phyloP scores from a whole-genome alignment of 108 stramenopile genomes.

The Cyclotella kingstonii region DNA sequence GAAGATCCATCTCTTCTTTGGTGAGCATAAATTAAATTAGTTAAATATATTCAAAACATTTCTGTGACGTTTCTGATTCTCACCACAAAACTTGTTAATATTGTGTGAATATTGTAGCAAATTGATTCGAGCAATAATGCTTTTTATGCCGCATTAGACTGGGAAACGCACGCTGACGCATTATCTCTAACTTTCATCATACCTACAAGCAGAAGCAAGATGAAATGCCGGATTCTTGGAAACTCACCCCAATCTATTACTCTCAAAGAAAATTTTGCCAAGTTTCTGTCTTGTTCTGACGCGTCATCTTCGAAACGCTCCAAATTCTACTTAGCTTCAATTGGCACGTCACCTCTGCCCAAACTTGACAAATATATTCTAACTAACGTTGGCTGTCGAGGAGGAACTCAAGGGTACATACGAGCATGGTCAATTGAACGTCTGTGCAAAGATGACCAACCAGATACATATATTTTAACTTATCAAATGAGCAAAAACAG shows the following conservation, averaged over 20 bases:
- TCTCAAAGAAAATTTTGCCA: background rate
- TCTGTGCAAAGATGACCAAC: conserved; percentile 7
- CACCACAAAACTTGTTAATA: too few relatives aligned
- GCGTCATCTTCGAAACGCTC: background rate
- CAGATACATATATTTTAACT: conserved; percentile 38
- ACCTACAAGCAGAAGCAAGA: conserved; percentile 54
- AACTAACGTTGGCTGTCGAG: conserved; percentile 46
- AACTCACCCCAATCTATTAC: background rate
- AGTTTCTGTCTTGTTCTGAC: too few relatives aligned
- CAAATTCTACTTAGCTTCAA: conserved; percentile 2
- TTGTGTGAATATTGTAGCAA: too few relatives aligned
- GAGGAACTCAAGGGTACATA: conserved; percentile 69
- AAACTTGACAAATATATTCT: conserved; percentile 64
- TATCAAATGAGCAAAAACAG: conserved; percentile 83
- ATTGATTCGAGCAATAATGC: conserved; percentile 6
- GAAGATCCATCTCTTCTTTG: background rate
- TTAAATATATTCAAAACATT: too few relatives aligned
- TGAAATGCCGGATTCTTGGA: conserved; percentile 31
- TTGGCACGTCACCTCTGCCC: conserved; percentile 61
- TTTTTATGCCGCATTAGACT: conserved; percentile 35
- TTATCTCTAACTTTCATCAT: conserved; percentile 74
- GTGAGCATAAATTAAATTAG: background rate
- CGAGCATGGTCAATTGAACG: conserved; percentile 77
- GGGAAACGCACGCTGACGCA: conserved; percentile 69
- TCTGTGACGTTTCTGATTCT: too few relatives aligned